These are phyloP conservation scores for Phellinidium pouzarii DNA, from an alignment of 1,284 basidiomycete species.

Conservation along the genomic window DNA sequence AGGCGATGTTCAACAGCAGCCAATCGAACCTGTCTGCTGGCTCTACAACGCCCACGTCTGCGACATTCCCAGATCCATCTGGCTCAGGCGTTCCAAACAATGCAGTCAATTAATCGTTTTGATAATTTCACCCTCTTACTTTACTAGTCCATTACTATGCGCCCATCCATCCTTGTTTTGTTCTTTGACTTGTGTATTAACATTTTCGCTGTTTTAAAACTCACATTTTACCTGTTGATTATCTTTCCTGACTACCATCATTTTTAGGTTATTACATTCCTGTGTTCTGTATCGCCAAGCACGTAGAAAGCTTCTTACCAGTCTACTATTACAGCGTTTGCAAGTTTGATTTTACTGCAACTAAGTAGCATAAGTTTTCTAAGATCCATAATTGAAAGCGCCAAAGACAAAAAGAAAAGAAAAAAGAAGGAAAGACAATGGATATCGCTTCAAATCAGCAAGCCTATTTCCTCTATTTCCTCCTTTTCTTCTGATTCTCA, in stretches of 20 bases:
- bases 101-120: slow-evolving; percentile 1
- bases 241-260: neutral
- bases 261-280: neutral
- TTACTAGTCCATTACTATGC: neutral
- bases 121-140: neutral
- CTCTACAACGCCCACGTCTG: slow-evolving; percentile 12
- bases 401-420: neutral
- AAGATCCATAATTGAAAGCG: too few species aligned
- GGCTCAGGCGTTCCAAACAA: neutral
- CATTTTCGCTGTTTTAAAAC: neutral
- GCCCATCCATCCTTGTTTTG: neutral
- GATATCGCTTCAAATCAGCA: neutral
- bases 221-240: neutral
- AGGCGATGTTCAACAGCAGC: slow-evolving; percentile 69
- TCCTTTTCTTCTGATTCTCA: slow-evolving; percentile 54
- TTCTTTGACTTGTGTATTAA: neutral
- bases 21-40: neutral
- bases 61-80: slow-evolving; percentile 7
- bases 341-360: too few species aligned
- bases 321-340: too few species aligned
- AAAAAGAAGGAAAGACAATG: neutral
- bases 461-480: slow-evolving; percentile 4
- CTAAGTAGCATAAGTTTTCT: too few species aligned
- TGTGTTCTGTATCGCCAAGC: neutral
- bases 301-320: too few species aligned